Evolutionary conservation across 2,329 filamentous ascomycete species (phyloP), one percentile per base, ranked within the genome.

Genomic region (Cadophora sp.): DNA sequence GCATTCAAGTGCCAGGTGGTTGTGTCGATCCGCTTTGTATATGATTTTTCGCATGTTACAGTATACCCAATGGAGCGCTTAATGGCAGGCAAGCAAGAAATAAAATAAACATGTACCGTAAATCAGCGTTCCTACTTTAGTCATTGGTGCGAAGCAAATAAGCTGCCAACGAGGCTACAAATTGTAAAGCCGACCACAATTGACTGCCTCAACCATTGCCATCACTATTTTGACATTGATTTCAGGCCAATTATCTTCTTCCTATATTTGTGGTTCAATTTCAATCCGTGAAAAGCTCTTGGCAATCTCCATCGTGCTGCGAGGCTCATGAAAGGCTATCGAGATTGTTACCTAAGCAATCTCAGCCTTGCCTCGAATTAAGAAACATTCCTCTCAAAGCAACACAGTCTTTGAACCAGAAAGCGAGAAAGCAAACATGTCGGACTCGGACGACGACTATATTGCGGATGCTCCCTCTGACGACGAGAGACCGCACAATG

Each of bases 361-460:
- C 14, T 68, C 63, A 66, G 65, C 63, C 65, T 68, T n/a, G 63
- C 62, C 19, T 56, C 26, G 19, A 40, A 37, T 31, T 29, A 14
- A 19, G 29, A 26, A 29, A 43, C 40, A 19, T 46, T 31, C 6
- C 19, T 43, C 43, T 34, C 43, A 14, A 22, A 46, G 2, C 46
- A 19, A 29, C 11, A 34, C 55, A 11, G 16, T 22, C 22, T 22
- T 34, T 27, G 43, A 24, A 46, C 6, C n/a, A 50, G 3, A n/a
- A n/a, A n/a, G n/a, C n/a, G n/a, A 24, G 50, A 43, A n/a, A 29
- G 59, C 8, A 22, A 68, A 4, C 16, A 92, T 92, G 91, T 88
- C 89, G 66, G 90, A 92, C 80, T 92, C 90, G 22, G 91, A 92
- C 76, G 90, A 87, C 79, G 90, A 92, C 73, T 92, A 88, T 77